A percentile compares a stretch with the other conserved stretches of the same genome.
Evolutionary conservation across 2,329 filamentous ascomycete species (phyloP).

Genomic region (Botryotinia convoluta): DNA sequence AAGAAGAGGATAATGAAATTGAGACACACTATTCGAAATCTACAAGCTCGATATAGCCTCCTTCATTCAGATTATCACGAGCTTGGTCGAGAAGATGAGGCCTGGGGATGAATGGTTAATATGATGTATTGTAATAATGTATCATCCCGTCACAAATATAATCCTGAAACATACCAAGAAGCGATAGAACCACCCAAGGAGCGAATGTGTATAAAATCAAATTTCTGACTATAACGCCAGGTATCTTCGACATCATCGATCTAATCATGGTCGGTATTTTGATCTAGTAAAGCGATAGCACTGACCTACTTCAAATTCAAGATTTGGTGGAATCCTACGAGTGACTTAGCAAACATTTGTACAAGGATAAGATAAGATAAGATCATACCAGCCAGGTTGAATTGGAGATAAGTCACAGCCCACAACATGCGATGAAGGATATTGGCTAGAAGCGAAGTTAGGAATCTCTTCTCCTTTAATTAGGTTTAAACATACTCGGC

Average conservation of each 20-base stretch:
- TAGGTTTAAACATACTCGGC: constrained; percentile 25
- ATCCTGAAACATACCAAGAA: constrained; percentile 40
- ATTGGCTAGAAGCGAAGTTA: constrained; percentile 33
- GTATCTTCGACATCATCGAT: constrained; percentile 39
- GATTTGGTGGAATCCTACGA: constrained; percentile 32
- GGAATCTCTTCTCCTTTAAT: constrained; percentile 19
- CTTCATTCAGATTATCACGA: constrained; percentile 28
- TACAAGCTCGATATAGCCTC: constrained; percentile 31
- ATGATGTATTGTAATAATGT: neutral
- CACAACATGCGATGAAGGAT: constrained; percentile 29
- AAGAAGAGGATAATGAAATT: neutral
- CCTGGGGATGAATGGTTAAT: constrained; percentile 28
- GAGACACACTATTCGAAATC: constrained; percentile 32
- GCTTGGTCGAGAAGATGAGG: constrained; percentile 27
- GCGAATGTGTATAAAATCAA: constrained; percentile 20
- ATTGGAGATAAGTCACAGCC: constrained; percentile 33
- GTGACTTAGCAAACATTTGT: neutral
- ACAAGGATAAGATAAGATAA: neutral
- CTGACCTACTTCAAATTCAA: constrained; percentile 33
- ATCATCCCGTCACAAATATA: neutral
- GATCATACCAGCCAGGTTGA: constrained; percentile 31
- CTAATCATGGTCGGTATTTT: neutral
- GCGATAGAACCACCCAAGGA: constrained; percentile 33
- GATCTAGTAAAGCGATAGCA: neutral
- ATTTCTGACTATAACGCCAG: constrained; percentile 28